Conservation (phyloP, 805 yeast species). For the Metahyphopichia silvanorum region DNA sequence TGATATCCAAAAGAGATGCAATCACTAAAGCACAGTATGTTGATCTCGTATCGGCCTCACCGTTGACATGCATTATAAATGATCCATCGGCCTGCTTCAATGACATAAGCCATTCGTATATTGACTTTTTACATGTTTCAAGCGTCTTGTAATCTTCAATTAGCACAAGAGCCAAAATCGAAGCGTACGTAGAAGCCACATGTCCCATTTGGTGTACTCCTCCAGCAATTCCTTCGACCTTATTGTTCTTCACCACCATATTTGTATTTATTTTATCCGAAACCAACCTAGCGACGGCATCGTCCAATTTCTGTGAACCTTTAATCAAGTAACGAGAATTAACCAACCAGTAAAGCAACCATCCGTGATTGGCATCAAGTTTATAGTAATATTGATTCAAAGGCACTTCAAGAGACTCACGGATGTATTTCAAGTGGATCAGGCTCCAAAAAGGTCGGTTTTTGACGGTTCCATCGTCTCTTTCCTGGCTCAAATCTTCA, state of each 20-base stretch:
- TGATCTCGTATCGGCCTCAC: conserved; percentile 85
- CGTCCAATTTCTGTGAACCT: conserved; percentile 9
- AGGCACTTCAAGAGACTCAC: conserved; percentile 34
- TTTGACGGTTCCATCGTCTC: conserved; percentile 8
- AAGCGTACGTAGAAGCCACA: conserved; percentile 81
- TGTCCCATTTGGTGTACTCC: conserved; percentile 83
- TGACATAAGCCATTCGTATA: conserved; percentile 62
- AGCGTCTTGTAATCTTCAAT: conserved; percentile 38
- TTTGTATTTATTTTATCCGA: conserved; percentile 22
- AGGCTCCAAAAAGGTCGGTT: conserved; percentile 14
- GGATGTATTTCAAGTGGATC: conserved; percentile 44
- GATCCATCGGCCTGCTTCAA: conserved; percentile 73
- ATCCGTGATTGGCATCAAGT: conserved; percentile 87
- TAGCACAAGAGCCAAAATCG: conserved; percentile 57
- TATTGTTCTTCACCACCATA: conserved; percentile 27
- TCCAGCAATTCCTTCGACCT: conserved; percentile 71
- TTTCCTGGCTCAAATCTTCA: conserved; percentile 17
- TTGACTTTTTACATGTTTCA: conserved; percentile 26
- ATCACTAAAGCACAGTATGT: conserved; percentile 81
- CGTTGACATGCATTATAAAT: conserved; percentile 68
- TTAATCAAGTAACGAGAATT: conserved; percentile 36
- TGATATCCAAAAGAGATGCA: conserved; percentile 61
- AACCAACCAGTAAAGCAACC: conserved; percentile 84
- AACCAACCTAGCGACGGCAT: conserved; percentile 7
- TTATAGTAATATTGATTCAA: conserved; percentile 51